Base-by-base conservation (phyloP, 495 filamentous ascomycete genomes). In the Tirmania nivea region DNA sequence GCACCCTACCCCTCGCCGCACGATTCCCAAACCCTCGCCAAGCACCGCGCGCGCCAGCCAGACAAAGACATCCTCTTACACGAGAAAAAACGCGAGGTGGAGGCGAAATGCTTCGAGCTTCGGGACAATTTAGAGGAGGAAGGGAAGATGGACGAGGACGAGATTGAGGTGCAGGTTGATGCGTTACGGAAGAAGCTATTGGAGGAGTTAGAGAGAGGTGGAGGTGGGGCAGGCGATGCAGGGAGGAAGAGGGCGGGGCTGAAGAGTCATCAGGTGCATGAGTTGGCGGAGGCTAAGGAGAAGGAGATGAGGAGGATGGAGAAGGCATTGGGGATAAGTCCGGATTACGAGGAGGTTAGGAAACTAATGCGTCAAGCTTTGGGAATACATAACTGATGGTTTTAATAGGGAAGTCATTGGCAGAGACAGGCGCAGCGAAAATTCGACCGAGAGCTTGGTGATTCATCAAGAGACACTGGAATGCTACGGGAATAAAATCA, bases 251-350 rank as follows among this genome's bases (percentile, higher is more conserved):
- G 95, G 69, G 17, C 12, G 39, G 39, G 39, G 39, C 69, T 94
- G 48, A 99, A 95, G 69, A 70, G 77, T 55, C 86, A 96, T 70
- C 86, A 94, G 68, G 88, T 96, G 21, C 90, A 99, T 75, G 89
- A 96, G 69, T 68, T 93, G 60, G 90, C 90, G 21, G 81, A 87
- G 64, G 89, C 88, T 52, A 99, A 99, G 78, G 88, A 93, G 63
- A 56, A 58, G 63, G 89, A 99, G 75, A 93, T 80, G 66, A 87
- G 95, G 72, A 72, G 83, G 67, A 70, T 96, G 64, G 69, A 88
- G 56, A 86, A 76, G 68, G 90, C 90, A 25, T 73, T 99, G 65
- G 86, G 86, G 49, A 94, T 96, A 58, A 75, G 77, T 57, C 80
- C 80, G 69, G 78, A 93, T 71, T 84, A 89, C 66, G 82, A 92